Conservation (phyloP, 1,139 yeast species). For the Yamadazyma atmosphaerica region DNA sequence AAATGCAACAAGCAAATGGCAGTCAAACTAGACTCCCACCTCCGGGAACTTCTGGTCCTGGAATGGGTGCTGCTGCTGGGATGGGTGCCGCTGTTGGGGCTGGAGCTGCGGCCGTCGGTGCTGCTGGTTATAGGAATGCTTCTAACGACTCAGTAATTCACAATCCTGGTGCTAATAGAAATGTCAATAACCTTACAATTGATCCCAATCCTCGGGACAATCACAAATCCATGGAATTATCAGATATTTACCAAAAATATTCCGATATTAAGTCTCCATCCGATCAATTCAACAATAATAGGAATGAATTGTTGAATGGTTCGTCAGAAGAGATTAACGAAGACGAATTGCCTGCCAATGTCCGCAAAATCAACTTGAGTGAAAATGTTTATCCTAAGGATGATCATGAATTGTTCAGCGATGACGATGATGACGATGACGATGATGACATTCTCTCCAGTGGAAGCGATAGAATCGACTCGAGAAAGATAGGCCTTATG, state of each 20-base stretch:
- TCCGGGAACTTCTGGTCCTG: slow-evolving; percentile 2
- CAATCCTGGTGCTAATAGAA: slow-evolving; percentile 7
- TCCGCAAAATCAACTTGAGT: slow-evolving; percentile 28
- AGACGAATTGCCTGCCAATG: slow-evolving; percentile 33
- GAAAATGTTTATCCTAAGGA: slow-evolving; percentile 39
- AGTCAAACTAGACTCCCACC: slow-evolving; percentile 5
- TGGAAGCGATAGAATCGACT: slow-evolving; percentile 26
- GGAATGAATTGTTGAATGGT: slow-evolving; percentile 39
- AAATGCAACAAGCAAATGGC: not conserved
- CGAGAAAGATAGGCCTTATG: slow-evolving; percentile 26
- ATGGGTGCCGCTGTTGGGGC: slow-evolving; percentile 5
- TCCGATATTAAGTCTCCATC: slow-evolving; percentile 44
- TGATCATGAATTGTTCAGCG: slow-evolving; percentile 41
- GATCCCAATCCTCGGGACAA: slow-evolving; percentile 10
- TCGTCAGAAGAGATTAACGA: slow-evolving; percentile 37
- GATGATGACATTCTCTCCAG: slow-evolving; percentile 19
- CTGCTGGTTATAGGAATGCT: slow-evolving; percentile 5
- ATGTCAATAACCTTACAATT: slow-evolving; percentile 15
- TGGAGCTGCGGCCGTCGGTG: slow-evolving; percentile 4
- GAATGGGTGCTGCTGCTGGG: slow-evolving; percentile 1
- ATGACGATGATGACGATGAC: slow-evolving; percentile 33
- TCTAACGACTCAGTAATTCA: slow-evolving; percentile 11
- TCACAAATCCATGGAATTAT: slow-evolving; percentile 42
- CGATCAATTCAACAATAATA: slow-evolving; percentile 33
- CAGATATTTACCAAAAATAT: slow-evolving; percentile 48